Evolutionary conservation across 768 basidiomycete genomes (phyloP), one percentile per base, ranked within the genome.

Genomic region (Russula griseocarnosa): DNA sequence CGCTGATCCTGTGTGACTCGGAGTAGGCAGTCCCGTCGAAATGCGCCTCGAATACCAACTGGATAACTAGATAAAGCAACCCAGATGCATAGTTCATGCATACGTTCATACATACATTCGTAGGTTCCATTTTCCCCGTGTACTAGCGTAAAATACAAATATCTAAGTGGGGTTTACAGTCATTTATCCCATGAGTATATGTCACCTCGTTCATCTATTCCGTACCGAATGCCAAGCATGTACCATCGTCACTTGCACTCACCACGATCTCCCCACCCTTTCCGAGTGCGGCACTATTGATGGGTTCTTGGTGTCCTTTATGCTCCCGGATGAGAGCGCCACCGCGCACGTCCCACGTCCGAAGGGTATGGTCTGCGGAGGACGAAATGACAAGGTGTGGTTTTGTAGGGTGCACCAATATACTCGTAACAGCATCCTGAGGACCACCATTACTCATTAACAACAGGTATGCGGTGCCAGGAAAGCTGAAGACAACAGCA

Each of bases 331-430:
- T 63, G 24, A 95, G 80, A 3, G 81, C 76, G 0, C 96, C 95
- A 2, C 87, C 90, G 51, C 94, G 86, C 14, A 86, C 86, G 73
- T 99, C 96, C 96, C 95, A 98, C 14, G 94, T 95, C 64, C 83
- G 86, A 59, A 98, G 78, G 1, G 86, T 89, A 62, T 80, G 85
- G 75, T 99, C 97, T 2, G 91, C 91, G 10, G 93, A 96, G 0
- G 83, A 90, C 13, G 94, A 90, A 20, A 95, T 84, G 30, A 99
- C 74, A 28, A 96, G 77, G 70, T 95, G 83, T 1, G 84, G 76
- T 69, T 87, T 86, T 3, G 84, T 70, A 0, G 93, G 92, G 65
- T 90, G 88, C 10, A 83, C 79, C 20, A 90, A 78, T 5, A 98
- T 76, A 0, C 82, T 84, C 13, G 95, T 98, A 55, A 98, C 83